These are phyloP conservation scores for Penicillium samsonianum DNA, from an alignment of 495 filamentous ascomycete species.

Conservation along the genomic window DNA sequence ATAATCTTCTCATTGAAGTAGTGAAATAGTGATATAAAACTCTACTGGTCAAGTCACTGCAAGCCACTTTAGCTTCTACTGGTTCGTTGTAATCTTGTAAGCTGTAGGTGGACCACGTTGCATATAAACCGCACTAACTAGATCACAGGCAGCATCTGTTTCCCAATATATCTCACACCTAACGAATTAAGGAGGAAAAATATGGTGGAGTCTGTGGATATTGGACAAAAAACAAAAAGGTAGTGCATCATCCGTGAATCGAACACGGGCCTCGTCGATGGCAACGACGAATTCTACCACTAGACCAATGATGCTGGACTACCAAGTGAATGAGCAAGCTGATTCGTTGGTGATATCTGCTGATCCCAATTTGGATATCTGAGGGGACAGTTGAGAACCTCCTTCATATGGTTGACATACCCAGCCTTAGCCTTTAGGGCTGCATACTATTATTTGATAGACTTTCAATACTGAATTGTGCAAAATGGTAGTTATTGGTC, in stretches of 20 bases:
- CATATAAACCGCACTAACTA: not conserved
- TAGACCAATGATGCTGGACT: slow-evolving; percentile 54
- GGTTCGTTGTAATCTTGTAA: not conserved
- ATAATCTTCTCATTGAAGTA: not conserved
- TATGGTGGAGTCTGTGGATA: not conserved
- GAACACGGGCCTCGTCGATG: slow-evolving; percentile 62
- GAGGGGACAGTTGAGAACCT: too few relatives aligned
- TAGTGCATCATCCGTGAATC: slow-evolving; percentile 58
- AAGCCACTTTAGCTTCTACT: not conserved
- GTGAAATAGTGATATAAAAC: too few relatives aligned
- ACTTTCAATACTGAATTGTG: not conserved
- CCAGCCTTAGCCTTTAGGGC: too few relatives aligned
- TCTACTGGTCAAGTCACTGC: too few relatives aligned
- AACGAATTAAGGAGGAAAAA: not conserved
- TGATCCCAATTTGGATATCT: not conserved
- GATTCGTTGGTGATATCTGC: slow-evolving; percentile 3
- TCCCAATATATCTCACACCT: too few relatives aligned
- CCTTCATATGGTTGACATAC: too few relatives aligned
- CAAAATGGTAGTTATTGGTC: not conserved
- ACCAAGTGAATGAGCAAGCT: not conserved
- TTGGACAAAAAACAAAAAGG: slow-evolving; percentile 12
- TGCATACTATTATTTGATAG: not conserved
- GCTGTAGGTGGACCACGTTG: not conserved
- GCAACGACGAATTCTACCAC: slow-evolving; percentile 63
- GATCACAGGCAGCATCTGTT: not conserved